Evolutionary conservation across 1,284 basidiomycete species (phyloP).

Genomic region (Trametes polyzona): DNA sequence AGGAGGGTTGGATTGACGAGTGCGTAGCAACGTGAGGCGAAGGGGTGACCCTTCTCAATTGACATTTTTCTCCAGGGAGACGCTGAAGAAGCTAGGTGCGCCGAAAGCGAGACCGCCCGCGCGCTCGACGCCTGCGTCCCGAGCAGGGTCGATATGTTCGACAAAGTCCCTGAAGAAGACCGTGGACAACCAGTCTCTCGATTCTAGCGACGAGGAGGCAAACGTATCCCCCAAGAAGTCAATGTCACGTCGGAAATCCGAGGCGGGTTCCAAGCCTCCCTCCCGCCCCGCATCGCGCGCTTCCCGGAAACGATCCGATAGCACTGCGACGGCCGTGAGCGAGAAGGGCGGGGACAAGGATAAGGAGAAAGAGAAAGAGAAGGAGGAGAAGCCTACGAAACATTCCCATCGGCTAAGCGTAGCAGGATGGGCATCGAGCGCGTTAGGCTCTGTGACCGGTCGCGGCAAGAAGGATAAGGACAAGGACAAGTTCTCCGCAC

Average conservation of each 20-base stretch:
- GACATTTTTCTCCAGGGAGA: conserved; percentile 10
- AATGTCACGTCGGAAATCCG: conserved; percentile 44
- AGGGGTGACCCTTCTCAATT: too few species aligned
- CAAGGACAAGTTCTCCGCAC: conserved; percentile 49
- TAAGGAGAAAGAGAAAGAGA: conserved; percentile 37
- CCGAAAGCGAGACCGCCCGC: conserved; percentile 20
- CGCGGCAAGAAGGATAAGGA: conserved; percentile 58
- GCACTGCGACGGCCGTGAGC: conserved; percentile 57
- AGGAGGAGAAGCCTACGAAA: conserved; percentile 35
- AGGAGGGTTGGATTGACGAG: conserved; percentile 66
- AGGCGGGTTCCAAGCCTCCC: conserved; percentile 46
- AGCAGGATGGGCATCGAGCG: conserved; percentile 68
- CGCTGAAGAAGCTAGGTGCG: conserved; percentile 27
- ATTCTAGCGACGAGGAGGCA: conserved; percentile 23
- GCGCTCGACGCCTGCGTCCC: conserved; percentile 16
- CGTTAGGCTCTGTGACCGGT: conserved; percentile 60
- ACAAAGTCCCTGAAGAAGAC: conserved; percentile 16
- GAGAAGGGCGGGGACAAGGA: conserved; percentile 25
- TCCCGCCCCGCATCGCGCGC: conserved; percentile 59
- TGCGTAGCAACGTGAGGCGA: conserved; percentile 34
- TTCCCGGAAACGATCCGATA: conserved; percentile 60
- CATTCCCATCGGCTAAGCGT: conserved; percentile 46
- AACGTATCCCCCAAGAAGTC: conserved; percentile 34
- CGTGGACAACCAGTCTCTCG: conserved; percentile 15
- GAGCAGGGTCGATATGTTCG: conserved; percentile 24